These are phyloP conservation scores for Phylloporus gajari DNA, from an alignment of 1,284 basidiomycete species.

Conservation along the genomic window DNA sequence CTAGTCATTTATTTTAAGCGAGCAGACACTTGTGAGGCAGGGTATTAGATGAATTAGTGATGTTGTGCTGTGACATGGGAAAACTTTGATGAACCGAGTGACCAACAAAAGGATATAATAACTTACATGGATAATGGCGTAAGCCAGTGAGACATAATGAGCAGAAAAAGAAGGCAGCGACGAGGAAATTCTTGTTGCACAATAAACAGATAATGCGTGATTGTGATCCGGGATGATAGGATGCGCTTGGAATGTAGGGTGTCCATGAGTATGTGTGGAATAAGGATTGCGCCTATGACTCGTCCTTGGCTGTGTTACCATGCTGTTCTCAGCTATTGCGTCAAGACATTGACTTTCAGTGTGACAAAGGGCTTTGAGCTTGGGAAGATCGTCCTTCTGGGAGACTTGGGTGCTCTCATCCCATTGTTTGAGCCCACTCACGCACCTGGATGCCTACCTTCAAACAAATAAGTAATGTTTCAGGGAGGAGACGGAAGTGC, in stretches of 20 bases:
- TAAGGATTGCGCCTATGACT: conserved; percentile 32
- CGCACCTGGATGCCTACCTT: conserved; percentile 71
- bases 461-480: conserved; percentile 72
- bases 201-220: conserved; percentile 45
- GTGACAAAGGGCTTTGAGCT: conserved; percentile 63
- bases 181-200: conserved; percentile 40
- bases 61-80: no score
- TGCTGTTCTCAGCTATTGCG: conserved; percentile 30
- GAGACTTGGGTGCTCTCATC: conserved; percentile 62
- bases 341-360: conserved; percentile 48
- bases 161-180: conserved; percentile 23
- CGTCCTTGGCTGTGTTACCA: conserved; percentile 24
- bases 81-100: no score
- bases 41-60: no score
- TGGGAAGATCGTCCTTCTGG: conserved; percentile 61
- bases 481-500: conserved; percentile 93
- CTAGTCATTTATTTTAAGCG: no score
- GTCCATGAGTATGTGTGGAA: conserved; percentile 43
- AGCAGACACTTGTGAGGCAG: no score
- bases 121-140: conserved; percentile 19
- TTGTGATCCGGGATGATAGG: conserved; percentile 35
- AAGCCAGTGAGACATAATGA: conserved; percentile 36
- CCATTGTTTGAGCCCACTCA: conserved; percentile 75
- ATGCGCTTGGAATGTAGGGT: conserved; percentile 39
- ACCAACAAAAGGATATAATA: conserved; percentile 30